These are phyloP conservation scores for Fusarium nanum DNA, from an alignment of 2,329 filamentous ascomycete genomes.

Conservation along the genomic window DNA sequence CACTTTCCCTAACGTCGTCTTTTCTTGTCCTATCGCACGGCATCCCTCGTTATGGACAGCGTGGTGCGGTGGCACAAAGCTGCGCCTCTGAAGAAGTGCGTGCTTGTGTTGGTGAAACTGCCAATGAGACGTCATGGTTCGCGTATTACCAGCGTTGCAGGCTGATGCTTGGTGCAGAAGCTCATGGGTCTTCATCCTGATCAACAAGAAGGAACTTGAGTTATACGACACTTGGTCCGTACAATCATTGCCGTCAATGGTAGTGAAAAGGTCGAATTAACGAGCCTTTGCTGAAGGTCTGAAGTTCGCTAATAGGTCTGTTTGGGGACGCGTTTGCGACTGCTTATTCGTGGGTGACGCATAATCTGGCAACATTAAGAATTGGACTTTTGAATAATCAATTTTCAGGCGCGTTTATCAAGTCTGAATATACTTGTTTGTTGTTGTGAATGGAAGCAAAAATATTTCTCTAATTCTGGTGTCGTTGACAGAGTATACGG, in stretches of 20 bases:
- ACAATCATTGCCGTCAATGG: not conserved
- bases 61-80: slow-evolving; percentile 35
- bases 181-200: not conserved
- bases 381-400: not conserved
- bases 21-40: slow-evolving; percentile 26
- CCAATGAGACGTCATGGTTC: slow-evolving; percentile 41
- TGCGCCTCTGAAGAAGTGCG: slow-evolving; percentile 22
- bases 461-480: not conserved
- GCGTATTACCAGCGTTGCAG: slow-evolving; percentile 39
- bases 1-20: slow-evolving; percentile 37
- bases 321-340: slow-evolving; percentile 41
- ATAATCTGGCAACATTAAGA: not conserved
- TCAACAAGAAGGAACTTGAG: not conserved
- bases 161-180: slow-evolving; percentile 40
- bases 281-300: not conserved
- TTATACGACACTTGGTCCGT: slow-evolving; percentile 4
- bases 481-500: not conserved
- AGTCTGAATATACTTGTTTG: not conserved
- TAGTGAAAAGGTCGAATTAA: not conserved
- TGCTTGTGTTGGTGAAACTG: slow-evolving; percentile 36
- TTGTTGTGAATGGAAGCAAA: not conserved
- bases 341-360: not conserved
- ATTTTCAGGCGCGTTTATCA: no score
- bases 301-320: slow-evolving; percentile 36
- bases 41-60: slow-evolving; percentile 30